Evolutionary conservation across 352 stramenopile genomes (phyloP).

Genomic region (Phytophthora litchii): DNA sequence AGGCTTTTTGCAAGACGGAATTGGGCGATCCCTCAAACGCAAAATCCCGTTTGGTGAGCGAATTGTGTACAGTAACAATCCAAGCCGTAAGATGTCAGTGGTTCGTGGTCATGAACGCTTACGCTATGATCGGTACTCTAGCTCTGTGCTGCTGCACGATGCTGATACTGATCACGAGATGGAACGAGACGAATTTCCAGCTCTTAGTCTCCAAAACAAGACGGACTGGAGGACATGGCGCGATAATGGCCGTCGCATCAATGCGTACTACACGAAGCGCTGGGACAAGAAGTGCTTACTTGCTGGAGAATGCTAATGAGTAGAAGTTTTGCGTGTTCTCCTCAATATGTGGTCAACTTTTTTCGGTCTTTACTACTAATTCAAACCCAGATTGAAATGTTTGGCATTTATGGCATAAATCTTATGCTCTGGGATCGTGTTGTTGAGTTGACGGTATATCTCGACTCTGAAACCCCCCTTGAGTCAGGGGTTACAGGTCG

Average conservation of each 20-base stretch:
- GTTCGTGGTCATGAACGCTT: slow-evolving; percentile 45
- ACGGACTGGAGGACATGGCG: slow-evolving; percentile 21
- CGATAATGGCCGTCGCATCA: slow-evolving; percentile 40
- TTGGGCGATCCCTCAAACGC: slow-evolving; percentile 52
- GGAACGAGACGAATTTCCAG: slow-evolving; percentile 38
- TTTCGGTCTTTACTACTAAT: neutral
- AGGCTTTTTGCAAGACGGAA: slow-evolving; percentile 44
- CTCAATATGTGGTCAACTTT: neutral
- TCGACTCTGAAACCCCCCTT: too few species aligned
- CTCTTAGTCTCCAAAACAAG: slow-evolving; percentile 22
- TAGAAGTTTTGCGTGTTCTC: neutral
- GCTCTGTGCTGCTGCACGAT: slow-evolving; percentile 45
- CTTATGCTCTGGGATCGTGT: too few species aligned
- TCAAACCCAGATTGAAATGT: too few species aligned
- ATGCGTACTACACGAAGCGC: slow-evolving; percentile 60
- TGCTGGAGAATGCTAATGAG: slow-evolving; percentile 30
- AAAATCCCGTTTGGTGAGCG: slow-evolving; percentile 36
- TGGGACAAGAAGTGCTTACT: slow-evolving; percentile 50
- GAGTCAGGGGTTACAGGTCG: too few species aligned
- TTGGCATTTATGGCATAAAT: too few species aligned
- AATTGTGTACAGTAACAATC: slow-evolving; percentile 65
- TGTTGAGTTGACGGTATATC: too few species aligned
- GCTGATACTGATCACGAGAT: slow-evolving; percentile 48
- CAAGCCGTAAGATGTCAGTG: slow-evolving; percentile 45
- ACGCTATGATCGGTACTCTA: slow-evolving; percentile 48